phyloP scores from a whole-genome alignment of 2,329 filamentous ascomycete genomes.

The Tolypocladium sp. region DNA sequence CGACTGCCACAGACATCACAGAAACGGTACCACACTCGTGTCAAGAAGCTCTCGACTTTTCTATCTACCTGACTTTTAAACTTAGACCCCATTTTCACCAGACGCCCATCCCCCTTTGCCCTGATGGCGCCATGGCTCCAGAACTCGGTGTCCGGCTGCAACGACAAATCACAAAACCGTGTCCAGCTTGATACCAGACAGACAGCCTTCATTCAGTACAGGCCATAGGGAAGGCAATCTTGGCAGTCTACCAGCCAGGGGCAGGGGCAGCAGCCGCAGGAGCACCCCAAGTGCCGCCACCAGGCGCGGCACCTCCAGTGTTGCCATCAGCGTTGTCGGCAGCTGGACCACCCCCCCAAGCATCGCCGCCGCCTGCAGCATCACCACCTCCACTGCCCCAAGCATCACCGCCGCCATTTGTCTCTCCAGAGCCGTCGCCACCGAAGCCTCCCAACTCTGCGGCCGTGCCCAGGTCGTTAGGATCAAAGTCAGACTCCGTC shows the following conservation, averaged over 20 bases:
- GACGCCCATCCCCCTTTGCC: neutral
- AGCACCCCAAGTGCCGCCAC: neutral
- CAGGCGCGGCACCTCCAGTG: no score
- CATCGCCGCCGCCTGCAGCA: neutral
- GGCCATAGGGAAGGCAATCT: neutral
- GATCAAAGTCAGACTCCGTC: slow-evolving; percentile 44
- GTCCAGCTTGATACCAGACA: neutral
- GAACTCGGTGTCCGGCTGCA: neutral
- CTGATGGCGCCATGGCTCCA: no score
- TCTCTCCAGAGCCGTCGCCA: slow-evolving; percentile 4
- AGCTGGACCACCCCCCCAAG: slow-evolving; percentile 3
- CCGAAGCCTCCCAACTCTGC: slow-evolving; percentile 8
- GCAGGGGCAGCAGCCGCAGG: neutral
- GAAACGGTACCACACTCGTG: neutral
- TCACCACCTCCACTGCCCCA: slow-evolving; percentile 4
- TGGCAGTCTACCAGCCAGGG: neutral
- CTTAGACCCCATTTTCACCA: neutral
- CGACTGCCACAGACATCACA: neutral
- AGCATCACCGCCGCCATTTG: neutral
- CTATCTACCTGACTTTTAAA: neutral
- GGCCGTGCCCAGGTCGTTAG: slow-evolving; percentile 20
- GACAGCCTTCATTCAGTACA: neutral
- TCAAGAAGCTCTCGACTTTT: neutral
- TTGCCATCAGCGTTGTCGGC: neutral
- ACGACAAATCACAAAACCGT: neutral